Conservation (phyloP, 192 early-diverging fungal genomes). For the Chytriomyces sp. region DNA sequence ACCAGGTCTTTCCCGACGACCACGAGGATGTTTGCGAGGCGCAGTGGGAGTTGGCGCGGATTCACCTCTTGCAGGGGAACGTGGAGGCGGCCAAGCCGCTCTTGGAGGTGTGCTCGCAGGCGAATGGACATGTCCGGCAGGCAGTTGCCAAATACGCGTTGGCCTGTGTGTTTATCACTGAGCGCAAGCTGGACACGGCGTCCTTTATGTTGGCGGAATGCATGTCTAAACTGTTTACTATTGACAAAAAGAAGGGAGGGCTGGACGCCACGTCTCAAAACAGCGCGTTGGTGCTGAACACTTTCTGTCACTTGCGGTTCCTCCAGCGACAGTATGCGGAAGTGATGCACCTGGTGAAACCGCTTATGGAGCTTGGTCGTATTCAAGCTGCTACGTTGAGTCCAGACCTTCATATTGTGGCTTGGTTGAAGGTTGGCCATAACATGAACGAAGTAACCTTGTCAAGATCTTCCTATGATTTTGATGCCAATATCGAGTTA, state of each 20-base stretch:
- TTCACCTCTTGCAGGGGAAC: neutral
- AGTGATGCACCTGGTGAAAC: neutral
- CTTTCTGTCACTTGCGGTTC: neutral
- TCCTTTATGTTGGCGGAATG: neutral
- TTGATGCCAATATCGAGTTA: neutral
- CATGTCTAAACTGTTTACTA: neutral
- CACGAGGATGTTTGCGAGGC: neutral
- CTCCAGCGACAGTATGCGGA: neutral
- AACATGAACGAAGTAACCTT: neutral
- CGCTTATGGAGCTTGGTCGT: neutral
- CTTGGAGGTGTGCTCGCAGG: neutral
- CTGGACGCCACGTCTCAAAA: neutral
- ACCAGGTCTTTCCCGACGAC: neutral
- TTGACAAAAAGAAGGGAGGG: neutral
- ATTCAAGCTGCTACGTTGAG: no score
- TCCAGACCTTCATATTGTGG: no score
- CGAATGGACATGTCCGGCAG: neutral
- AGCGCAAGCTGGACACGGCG: neutral
- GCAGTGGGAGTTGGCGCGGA: neutral
- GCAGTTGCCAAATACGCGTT: neutral
- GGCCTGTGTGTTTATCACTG: neutral
- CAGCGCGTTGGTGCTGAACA: neutral
- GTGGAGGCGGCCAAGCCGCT: neutral
- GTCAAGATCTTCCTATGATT: neutral
- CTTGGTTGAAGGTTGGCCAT: no score